These are phyloP conservation scores for Citrus hindsii DNA, from an alignment of 345 rosid species.

Conservation along the genomic window DNA sequence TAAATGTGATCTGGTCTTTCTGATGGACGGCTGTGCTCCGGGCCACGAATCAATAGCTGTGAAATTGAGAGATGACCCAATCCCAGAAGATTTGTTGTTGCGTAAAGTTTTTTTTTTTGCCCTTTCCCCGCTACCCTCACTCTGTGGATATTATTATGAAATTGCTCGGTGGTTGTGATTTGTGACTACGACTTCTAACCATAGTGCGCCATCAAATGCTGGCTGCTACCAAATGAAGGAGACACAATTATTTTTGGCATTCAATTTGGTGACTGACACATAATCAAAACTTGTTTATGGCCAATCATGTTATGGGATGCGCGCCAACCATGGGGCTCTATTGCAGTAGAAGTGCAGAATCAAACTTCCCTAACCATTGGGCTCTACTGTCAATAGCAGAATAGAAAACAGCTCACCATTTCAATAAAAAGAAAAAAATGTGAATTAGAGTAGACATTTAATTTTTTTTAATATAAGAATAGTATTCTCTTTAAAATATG, in stretches of 20 bases:
- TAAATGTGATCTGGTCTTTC: neutral
- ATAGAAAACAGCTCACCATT: too few relatives aligned
- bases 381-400: too few relatives aligned
- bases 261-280: neutral
- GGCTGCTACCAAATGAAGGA: neutral
- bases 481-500: too few relatives aligned
- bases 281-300: neutral
- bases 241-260: slow-evolving; percentile 5
- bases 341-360: too few relatives aligned
- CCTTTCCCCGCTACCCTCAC: neutral
- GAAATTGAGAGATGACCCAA: slow-evolving; percentile 5
- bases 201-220: neutral
- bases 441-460: too few relatives aligned
- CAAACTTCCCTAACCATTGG: too few relatives aligned
- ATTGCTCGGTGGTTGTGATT: slow-evolving; percentile 3
- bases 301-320: too few relatives aligned
- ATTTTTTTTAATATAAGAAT: too few relatives aligned
- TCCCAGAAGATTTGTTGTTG: slow-evolving; percentile 12
- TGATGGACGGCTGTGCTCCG: neutral
- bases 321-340: too few relatives aligned
- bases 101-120: slow-evolving; percentile 1
- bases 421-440: too few relatives aligned
- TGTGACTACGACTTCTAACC: neutral
- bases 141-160: neutral
- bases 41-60: neutral